phyloP scores from a whole-genome alignment of 2,329 filamentous ascomycete species.

The Phoma herbarum region DNA sequence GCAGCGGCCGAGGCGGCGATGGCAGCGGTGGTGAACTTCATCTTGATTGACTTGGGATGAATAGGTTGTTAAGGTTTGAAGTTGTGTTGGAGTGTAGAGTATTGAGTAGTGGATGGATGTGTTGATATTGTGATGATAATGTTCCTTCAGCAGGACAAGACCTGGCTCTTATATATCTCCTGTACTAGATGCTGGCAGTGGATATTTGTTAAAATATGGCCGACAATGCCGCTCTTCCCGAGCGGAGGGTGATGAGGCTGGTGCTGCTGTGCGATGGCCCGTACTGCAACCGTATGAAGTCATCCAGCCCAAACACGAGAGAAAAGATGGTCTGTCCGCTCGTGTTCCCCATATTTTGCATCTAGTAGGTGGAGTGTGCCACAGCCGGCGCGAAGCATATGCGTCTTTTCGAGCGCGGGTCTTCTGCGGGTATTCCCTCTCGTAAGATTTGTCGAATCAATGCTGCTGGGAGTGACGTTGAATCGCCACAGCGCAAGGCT shows the following conservation, averaged over 20 bases:
- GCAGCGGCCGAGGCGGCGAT: constrained; percentile 33
- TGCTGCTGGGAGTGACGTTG: constrained; percentile 8
- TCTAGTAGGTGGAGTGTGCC: constrained; percentile 14
- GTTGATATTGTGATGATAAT: constrained; percentile 16
- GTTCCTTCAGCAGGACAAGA: background rate
- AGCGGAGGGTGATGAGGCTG: constrained; percentile 19
- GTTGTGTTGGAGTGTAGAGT: constrained; percentile 9
- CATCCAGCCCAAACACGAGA: constrained; percentile 28
- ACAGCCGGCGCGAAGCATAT: constrained; percentile 9
- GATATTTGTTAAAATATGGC: constrained; percentile 3
- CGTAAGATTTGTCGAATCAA: constrained; percentile 10
- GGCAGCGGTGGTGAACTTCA: constrained; percentile 43
- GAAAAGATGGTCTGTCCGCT: constrained; percentile 12
- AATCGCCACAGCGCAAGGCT: constrained; percentile 12
- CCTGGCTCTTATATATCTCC: constrained; percentile 26
- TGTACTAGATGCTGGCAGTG: background rate
- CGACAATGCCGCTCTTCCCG: constrained; percentile 8
- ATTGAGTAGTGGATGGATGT: constrained; percentile 14
- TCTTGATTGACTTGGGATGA: constrained; percentile 31
- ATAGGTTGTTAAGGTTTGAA: constrained; percentile 9
- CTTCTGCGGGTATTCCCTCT: background rate
- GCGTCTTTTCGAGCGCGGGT: constrained; percentile 5
- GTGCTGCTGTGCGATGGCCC: constrained; percentile 21
- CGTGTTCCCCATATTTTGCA: constrained; percentile 23
- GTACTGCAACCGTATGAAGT: constrained; percentile 32